Percentiles rank a stretch among this genome's conserved stretches.
Evolutionary conservation across 78 protist species (phyloP).

Genomic region (Polysphondylium violaceum): DNA sequence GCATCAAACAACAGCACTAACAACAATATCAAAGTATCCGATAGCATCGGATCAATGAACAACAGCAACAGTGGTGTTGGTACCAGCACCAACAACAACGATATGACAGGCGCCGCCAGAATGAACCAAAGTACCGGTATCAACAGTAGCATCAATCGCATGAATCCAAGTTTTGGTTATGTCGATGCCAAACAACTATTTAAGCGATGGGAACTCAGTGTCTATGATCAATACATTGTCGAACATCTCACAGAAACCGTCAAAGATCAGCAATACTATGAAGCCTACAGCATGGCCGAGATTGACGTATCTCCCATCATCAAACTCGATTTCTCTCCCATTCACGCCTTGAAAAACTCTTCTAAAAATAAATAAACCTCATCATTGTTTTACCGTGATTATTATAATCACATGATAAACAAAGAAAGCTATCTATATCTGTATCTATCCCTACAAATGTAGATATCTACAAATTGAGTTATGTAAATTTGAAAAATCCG

Average conservation of each 20-base stretch:
- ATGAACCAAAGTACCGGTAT: not conserved
- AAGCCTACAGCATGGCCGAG: not conserved
- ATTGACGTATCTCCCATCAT: conserved; percentile 39
- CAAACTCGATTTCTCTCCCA: conserved; percentile 48
- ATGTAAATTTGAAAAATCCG: no score
- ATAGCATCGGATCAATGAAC: not conserved
- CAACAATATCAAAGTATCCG: not conserved
- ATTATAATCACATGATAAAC: no score
- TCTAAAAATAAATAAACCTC: no score
- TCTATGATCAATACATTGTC: conserved; percentile 30
- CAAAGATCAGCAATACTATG: conserved; percentile 74
- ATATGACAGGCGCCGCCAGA: no score
- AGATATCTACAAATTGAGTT: no score
- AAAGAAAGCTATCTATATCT: no score
- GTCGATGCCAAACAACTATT: conserved; percentile 38
- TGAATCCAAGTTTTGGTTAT: no score
- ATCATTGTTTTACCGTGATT: no score
- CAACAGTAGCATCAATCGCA: conserved; percentile 10
- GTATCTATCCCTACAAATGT: no score
- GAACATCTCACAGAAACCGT: conserved; percentile 46
- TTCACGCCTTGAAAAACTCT: not conserved
- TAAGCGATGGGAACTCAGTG: conserved; percentile 52
- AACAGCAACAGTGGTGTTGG: not conserved
- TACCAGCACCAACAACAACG: not conserved
- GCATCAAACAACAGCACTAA: not conserved